These are phyloP conservation scores for Rhynchospora tenuis DNA, from an alignment of 176 grass and related monocot genomes.

Conservation along the genomic window DNA sequence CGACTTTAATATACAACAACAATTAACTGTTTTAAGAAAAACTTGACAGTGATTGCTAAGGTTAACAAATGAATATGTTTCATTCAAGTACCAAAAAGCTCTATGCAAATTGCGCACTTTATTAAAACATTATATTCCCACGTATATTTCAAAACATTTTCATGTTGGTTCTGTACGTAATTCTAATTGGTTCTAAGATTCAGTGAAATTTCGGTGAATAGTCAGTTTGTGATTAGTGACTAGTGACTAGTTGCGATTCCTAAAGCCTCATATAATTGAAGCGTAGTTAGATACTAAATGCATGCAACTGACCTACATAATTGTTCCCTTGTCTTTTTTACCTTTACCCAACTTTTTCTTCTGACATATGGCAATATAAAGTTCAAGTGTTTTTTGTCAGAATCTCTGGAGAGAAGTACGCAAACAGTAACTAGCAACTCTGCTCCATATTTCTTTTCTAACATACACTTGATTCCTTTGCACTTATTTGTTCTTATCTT, in stretches of 20 bases:
- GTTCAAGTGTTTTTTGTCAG: not conserved
- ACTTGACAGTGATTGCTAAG: too few species aligned
- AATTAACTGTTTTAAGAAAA: too few species aligned
- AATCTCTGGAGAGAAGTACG: not conserved
- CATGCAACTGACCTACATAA: not conserved
- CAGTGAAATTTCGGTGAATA: not conserved
- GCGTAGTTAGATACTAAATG: not conserved
- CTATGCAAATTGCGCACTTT: too few species aligned
- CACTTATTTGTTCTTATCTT: not conserved
- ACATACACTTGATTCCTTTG: not conserved
- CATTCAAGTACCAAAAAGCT: too few species aligned
- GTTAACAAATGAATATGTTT: too few species aligned
- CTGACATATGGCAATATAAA: not conserved
- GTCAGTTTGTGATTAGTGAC: not conserved
- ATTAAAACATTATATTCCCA: too few species aligned
- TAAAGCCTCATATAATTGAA: not conserved
- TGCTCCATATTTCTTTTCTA: not conserved
- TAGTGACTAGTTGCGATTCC: not conserved
- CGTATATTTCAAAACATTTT: not conserved
- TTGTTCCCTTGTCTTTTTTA: not conserved
- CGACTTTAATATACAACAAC: too few species aligned
- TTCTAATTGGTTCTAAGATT: not conserved
- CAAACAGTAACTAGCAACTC: not conserved
- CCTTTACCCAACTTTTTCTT: not conserved
- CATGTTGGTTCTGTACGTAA: not conserved